phyloP scores from a whole-genome alignment of 2,329 filamentous ascomycete species.

The Trichoderma koningii region DNA sequence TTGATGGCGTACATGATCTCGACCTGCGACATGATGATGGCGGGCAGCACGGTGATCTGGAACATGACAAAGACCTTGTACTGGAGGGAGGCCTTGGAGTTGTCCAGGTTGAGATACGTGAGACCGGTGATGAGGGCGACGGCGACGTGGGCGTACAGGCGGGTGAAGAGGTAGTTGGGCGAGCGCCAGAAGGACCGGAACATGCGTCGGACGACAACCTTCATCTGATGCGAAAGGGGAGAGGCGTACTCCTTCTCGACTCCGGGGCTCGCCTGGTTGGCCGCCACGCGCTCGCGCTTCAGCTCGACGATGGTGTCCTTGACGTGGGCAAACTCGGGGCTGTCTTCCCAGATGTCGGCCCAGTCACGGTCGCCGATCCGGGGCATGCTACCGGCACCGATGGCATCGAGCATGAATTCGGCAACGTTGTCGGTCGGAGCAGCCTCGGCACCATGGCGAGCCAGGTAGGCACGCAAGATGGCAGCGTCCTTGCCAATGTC shows the following conservation, averaged over 20 bases:
- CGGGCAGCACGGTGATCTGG: constrained; percentile 81
- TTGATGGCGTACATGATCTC: constrained; percentile 79
- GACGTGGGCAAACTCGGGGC: constrained; percentile 65
- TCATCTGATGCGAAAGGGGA: constrained; percentile 76
- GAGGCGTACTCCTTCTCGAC: constrained; percentile 79
- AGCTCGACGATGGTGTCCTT: constrained; percentile 69
- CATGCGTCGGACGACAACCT: constrained; percentile 70
- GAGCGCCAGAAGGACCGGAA: constrained; percentile 82
- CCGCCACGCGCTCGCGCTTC: constrained; percentile 59
- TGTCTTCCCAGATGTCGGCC: constrained; percentile 77
- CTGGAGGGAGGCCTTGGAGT: constrained; percentile 75
- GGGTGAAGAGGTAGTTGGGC: constrained; percentile 86
- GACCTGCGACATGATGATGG: constrained; percentile 79
- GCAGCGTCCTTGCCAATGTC: constrained; percentile 76
- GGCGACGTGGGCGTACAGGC: constrained; percentile 79
- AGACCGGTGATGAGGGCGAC: constrained; percentile 79
- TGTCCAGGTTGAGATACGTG: constrained; percentile 74
- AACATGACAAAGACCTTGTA: constrained; percentile 89
- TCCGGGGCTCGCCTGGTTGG: constrained; percentile 50
- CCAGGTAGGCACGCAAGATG: constrained; percentile 66
- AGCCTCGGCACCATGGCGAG: constrained; percentile 61
- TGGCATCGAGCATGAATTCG: constrained; percentile 85
- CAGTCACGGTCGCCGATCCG: constrained; percentile 76
- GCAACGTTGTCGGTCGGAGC: constrained; percentile 59
- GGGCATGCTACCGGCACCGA: constrained; percentile 72